phyloP scores from a whole-genome alignment of 2,329 filamentous ascomycete species.

The Fusarium pseudograminearum region DNA sequence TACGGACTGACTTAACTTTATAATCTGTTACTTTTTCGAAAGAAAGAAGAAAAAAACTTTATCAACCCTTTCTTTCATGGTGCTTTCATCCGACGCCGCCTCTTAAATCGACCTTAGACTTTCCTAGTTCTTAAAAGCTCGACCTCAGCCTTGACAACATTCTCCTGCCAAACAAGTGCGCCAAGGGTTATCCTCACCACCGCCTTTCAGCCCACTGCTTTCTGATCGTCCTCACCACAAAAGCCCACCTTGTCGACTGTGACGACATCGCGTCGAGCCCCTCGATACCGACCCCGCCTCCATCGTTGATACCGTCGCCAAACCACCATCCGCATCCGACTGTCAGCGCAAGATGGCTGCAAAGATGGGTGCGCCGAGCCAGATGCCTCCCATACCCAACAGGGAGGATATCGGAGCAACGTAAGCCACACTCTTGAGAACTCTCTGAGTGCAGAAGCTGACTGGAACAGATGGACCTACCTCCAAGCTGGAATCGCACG shows the following conservation, averaged over 20 bases:
- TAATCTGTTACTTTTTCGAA: constrained; percentile 7
- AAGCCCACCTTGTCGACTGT: constrained; percentile 21
- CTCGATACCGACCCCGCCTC: constrained; percentile 47
- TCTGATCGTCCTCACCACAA: neutral
- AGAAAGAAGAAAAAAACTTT: neutral
- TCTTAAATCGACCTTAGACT: constrained; percentile 12
- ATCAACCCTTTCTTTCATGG: constrained; percentile 1
- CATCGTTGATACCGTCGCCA: constrained; percentile 34
- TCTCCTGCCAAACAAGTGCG: neutral
- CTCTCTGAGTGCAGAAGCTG: constrained; percentile 30
- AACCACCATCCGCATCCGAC: constrained; percentile 32
- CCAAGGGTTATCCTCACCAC: neutral
- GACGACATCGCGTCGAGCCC: constrained; percentile 44
- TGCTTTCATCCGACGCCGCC: constrained; percentile 14
- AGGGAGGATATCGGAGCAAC: constrained; percentile 70
- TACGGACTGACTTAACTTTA: constrained; percentile 20
- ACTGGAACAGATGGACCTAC: constrained; percentile 80
- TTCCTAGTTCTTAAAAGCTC: constrained; percentile 24
- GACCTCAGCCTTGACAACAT: constrained; percentile 20
- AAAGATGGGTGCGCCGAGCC: constrained; percentile 52
- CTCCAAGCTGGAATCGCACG: constrained; percentile 88
- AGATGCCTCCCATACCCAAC: constrained; percentile 70
- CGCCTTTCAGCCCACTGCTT: neutral
- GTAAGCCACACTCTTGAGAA: constrained; percentile 49
- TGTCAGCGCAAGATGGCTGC: constrained; percentile 50